phyloP scores from a whole-genome alignment of 2,329 filamentous ascomycete species.

The Cladosporium colombiae region DNA sequence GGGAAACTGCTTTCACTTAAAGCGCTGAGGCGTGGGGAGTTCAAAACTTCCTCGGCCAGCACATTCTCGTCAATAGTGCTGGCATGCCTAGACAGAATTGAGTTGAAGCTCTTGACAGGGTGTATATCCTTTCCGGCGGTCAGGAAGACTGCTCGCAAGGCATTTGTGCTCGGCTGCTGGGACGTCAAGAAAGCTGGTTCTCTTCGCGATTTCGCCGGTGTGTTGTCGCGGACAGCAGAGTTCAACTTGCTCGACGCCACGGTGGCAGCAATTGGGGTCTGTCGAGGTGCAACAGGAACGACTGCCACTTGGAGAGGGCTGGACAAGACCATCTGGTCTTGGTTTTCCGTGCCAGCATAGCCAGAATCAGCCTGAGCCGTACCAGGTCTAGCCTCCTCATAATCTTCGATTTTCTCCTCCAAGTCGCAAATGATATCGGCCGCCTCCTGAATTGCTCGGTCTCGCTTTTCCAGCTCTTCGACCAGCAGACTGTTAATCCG shows the following conservation, averaged over 20 bases:
- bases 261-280: neutral
- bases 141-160: conserved; percentile 39
- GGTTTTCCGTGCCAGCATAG: conserved; percentile 38
- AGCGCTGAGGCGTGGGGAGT: conserved; percentile 39
- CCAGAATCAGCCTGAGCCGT: conserved; percentile 39
- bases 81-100: conserved; percentile 36
- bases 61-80: conserved; percentile 29
- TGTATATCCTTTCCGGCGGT: conserved; percentile 33
- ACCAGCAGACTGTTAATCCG: conserved; percentile 61
- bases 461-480: conserved; percentile 64
- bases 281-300: neutral
- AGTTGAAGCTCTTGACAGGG: conserved; percentile 40
- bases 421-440: conserved; percentile 68
- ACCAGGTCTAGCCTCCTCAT: conserved; percentile 33
- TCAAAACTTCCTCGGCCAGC: conserved; percentile 31
- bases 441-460: conserved; percentile 70
- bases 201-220: conserved; percentile 31
- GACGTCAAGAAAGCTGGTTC: conserved; percentile 36
- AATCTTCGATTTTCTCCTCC: conserved; percentile 49
- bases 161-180: conserved; percentile 37
- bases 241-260: conserved; percentile 6
- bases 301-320: conserved; percentile 5
- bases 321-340: conserved; percentile 29
- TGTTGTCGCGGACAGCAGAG: conserved; percentile 21
- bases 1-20: conserved; percentile 43